Evolutionary conservation across 192 early-diverging fungal species (phyloP).

Genomic region (Phycomyces nitens): DNA sequence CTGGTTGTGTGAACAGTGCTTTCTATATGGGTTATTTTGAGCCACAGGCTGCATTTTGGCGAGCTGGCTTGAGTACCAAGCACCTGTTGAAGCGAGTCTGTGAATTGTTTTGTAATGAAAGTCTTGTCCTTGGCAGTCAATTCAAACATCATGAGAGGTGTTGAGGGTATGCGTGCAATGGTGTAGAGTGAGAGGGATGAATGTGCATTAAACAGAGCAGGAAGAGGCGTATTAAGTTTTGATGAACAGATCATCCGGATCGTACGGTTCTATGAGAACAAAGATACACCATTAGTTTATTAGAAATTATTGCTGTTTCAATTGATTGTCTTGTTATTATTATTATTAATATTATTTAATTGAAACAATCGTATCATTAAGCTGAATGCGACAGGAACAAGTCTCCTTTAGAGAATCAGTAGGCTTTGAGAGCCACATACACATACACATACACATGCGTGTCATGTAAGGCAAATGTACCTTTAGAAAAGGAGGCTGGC

Average conservation of each 20-base stretch:
- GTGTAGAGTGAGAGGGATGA: neutral
- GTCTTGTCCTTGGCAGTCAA: neutral
- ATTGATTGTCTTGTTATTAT: neutral
- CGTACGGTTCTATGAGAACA: neutral
- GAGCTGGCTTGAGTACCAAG: neutral
- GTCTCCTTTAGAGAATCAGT: neutral
- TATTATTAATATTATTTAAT: neutral
- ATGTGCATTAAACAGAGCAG: neutral
- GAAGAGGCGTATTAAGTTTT: neutral
- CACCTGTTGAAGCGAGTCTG: neutral
- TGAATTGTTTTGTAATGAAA: constrained; percentile 19
- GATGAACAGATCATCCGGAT: constrained; percentile 3
- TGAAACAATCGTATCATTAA: too few relatives aligned
- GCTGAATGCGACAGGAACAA: too few relatives aligned
- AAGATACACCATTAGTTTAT: too few relatives aligned
- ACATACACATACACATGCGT: neutral
- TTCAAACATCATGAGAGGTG: constrained; percentile 12
- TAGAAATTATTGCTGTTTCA: too few relatives aligned
- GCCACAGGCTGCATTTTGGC: constrained; percentile 11
- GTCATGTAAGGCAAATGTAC: neutral
- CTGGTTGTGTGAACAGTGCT: constrained; percentile 4
- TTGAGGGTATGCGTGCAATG: constrained; percentile 10
- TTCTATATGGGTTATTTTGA: constrained; percentile 22
- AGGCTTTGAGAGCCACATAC: neutral
- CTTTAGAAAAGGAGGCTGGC: neutral